Base-by-base conservation (phyloP, 805 yeast species). In the Metschnikowia cerradonensis region DNA sequence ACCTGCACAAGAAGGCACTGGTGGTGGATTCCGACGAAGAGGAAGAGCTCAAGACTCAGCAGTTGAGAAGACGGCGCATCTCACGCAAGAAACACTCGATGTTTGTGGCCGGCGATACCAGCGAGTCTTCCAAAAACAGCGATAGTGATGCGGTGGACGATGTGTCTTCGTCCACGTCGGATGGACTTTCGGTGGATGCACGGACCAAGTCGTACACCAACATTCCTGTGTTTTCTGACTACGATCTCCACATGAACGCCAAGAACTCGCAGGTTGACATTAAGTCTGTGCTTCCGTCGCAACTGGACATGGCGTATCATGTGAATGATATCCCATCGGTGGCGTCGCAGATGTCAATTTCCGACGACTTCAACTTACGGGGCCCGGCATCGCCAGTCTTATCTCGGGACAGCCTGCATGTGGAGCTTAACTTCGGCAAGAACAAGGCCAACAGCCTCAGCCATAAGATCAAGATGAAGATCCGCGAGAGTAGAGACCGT, bases 211-310 rank as follows among this genome's bases (percentile, higher is more conserved):
- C 86, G 8, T 71, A 81, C 48, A 76, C 88, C 2, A 82, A 84
- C 62, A 76, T 84, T 39, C 89, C 90, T 2, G 75, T 84, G 65
- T 77, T 84, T 51, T 73, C 79, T 17, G 82, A 79, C 53, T 81
- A 79, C 50, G 66, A 60, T 19, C 63, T 73, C 52, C 76, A 72
- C 54, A 60, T 54, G 56, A 64, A 65, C 42, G 60, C 57, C 15
- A 55, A 52, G 30, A 54, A 52, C 40, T 51, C 60, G 3, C 50
- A 54, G 19, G 52, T 58, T 3, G 61, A 58, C 41, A 43, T 56
- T 39, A 50, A 50, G 37, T 50, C 54, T 1, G 52, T 51, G 14
- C 47, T 49, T 2, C 51, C 57, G 0, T 56, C 61, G 14, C 40
- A 37, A 19, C 11, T 26, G 30, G 30, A 26, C 4, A 26, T 26